Evolutionary conservation across 2,329 filamentous ascomycete species (phyloP).

Genomic region (Penicillium sp.): DNA sequence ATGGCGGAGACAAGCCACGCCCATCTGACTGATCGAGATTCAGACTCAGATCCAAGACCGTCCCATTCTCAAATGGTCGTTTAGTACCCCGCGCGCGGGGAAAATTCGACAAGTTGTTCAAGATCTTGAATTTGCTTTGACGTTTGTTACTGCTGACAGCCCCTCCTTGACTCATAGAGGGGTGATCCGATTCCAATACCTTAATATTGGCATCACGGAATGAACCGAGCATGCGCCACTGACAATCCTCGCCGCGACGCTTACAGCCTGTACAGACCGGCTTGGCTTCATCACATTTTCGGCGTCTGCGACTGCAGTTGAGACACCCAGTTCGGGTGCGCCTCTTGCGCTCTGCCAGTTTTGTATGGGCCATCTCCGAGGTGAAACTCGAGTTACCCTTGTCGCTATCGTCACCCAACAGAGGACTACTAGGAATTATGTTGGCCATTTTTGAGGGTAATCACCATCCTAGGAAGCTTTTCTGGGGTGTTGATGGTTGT

Average conservation of each 20-base stretch:
- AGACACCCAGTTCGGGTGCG: slow-evolving; percentile 35
- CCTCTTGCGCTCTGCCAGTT: slow-evolving; percentile 13
- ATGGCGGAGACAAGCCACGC: not conserved
- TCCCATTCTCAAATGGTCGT: not conserved
- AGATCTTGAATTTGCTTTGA: slow-evolving; percentile 29
- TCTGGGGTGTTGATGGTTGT: not conserved
- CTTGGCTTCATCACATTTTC: slow-evolving; percentile 37
- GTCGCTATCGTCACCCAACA: not conserved
- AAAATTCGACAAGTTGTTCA: slow-evolving; percentile 15
- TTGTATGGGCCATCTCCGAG: slow-evolving; percentile 2
- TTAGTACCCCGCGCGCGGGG: slow-evolving; percentile 3
- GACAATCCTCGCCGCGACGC: slow-evolving; percentile 30
- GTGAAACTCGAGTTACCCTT: not conserved
- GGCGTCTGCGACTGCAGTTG: slow-evolving; percentile 33
- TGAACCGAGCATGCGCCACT: slow-evolving; percentile 32
- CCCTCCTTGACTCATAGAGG: slow-evolving; percentile 30
- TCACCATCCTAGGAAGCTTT: not conserved
- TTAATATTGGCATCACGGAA: slow-evolving; percentile 35
- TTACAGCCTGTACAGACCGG: slow-evolving; percentile 34
- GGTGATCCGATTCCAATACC: slow-evolving; percentile 28
- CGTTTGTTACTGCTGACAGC: slow-evolving; percentile 14
- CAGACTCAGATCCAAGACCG: not conserved
- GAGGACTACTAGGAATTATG: not conserved
- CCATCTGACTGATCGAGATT: not conserved
- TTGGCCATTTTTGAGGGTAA: not conserved